Conservation (phyloP, 2,329 filamentous ascomycete genomes). For the Ascochyta lentis region DNA sequence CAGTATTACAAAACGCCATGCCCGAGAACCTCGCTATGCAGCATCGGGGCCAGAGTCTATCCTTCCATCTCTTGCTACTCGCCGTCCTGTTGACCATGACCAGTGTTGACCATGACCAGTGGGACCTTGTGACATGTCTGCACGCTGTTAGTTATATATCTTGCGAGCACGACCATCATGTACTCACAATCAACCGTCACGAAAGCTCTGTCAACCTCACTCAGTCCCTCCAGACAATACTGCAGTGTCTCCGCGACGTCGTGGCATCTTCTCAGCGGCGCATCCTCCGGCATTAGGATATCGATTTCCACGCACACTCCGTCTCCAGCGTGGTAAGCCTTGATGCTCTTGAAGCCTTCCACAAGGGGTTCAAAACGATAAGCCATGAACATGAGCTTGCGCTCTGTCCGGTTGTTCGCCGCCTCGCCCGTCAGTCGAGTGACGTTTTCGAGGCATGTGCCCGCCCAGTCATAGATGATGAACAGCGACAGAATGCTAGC, state of each 20-base stretch:
- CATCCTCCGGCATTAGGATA: slow-evolving; percentile 62
- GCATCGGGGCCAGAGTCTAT: not conserved
- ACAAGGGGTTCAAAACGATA: slow-evolving; percentile 64
- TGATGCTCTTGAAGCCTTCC: slow-evolving; percentile 61
- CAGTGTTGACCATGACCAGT: slow-evolving; percentile 33
- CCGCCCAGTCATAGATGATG: slow-evolving; percentile 73
- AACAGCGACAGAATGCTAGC: slow-evolving; percentile 68
- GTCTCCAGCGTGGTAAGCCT: slow-evolving; percentile 68
- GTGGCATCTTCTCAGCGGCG: slow-evolving; percentile 60
- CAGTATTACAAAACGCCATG: too few species aligned
- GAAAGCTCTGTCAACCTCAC: slow-evolving; percentile 61
- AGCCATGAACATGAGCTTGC: slow-evolving; percentile 66
- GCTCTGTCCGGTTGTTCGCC: slow-evolving; percentile 58
- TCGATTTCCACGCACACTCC: slow-evolving; percentile 69
- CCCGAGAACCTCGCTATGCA: slow-evolving; percentile 5
- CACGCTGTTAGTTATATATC: slow-evolving; percentile 8
- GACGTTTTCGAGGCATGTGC: slow-evolving; percentile 66
- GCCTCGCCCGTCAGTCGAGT: slow-evolving; percentile 65
- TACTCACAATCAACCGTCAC: slow-evolving; percentile 59
- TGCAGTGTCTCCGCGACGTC: slow-evolving; percentile 69
- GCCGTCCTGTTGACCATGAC: slow-evolving; percentile 25
- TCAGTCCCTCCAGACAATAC: slow-evolving; percentile 64
- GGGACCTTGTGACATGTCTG: slow-evolving; percentile 35
- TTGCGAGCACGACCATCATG: not conserved
- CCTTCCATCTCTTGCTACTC: not conserved